Conservation (phyloP, 192 early-diverging fungal species). For the Irineochytrium annulatum region DNA sequence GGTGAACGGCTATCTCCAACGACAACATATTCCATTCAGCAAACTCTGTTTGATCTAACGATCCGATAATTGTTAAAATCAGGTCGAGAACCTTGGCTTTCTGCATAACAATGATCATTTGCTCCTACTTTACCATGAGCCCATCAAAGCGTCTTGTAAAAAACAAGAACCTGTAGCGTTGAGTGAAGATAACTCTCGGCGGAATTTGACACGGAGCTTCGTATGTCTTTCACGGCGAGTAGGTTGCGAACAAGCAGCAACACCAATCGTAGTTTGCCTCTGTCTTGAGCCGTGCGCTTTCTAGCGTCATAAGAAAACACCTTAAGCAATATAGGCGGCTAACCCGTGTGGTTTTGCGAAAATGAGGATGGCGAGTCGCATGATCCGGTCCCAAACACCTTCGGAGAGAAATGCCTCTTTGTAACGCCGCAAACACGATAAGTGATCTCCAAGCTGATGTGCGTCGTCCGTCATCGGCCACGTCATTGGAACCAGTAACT, state of each 20-base stretch:
- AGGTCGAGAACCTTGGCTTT: conserved; percentile 63
- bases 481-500: conserved; percentile 84
- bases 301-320: conserved; percentile 17
- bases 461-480: conserved; percentile 60
- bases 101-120: conserved; percentile 49
- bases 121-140: conserved; percentile 38
- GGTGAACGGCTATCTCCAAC: conserved; percentile 62
- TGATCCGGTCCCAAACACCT: conserved; percentile 48
- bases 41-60: conserved; percentile 51
- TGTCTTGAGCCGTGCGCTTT: conserved; percentile 55
- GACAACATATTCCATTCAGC: conserved; percentile 57
- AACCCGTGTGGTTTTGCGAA: conserved; percentile 44
- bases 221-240: conserved; percentile 71
- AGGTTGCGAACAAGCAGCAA: conserved; percentile 77
- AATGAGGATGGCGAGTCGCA: conserved; percentile 48
- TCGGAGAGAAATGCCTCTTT: conserved; percentile 66
- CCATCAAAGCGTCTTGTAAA: no score
- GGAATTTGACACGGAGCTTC: conserved; percentile 51
- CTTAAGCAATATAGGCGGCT: not conserved
- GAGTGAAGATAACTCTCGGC: conserved; percentile 53
- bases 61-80: conserved; percentile 68
- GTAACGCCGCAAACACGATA: conserved; percentile 59
- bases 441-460: conserved; percentile 26
- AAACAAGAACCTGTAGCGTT: conserved; percentile 54
- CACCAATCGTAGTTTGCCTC: conserved; percentile 59